Conservation (phyloP, 169 alveolate species). For the Prorocentrum cordatum region DNA sequence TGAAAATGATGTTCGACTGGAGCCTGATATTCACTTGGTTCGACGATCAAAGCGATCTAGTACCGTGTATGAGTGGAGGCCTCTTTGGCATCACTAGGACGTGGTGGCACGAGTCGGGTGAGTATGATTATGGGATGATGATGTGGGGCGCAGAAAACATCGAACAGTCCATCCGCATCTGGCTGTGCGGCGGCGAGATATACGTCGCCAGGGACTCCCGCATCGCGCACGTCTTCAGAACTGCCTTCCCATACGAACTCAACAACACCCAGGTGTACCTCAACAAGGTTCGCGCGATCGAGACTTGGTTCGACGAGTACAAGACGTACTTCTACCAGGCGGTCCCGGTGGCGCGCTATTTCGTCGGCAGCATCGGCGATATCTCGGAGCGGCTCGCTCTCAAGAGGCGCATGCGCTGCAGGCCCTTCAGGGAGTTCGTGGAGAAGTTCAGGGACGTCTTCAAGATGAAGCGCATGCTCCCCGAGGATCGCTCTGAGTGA, state of each 20-base stretch:
- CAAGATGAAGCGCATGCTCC: conserved; percentile 32
- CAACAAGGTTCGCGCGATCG: conserved; percentile 57
- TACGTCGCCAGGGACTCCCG: conserved; percentile 72
- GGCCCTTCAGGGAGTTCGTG: conserved; percentile 47
- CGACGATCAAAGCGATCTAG: conserved; percentile 73
- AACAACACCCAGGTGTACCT: conserved; percentile 62
- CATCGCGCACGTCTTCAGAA: conserved; percentile 64
- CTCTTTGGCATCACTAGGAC: conserved; percentile 74
- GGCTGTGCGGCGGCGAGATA: conserved; percentile 80
- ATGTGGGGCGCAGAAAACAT: conserved; percentile 80
- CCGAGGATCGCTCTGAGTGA: too few relatives aligned
- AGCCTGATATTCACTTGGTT: conserved; percentile 76
- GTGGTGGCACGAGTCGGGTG: conserved; percentile 79
- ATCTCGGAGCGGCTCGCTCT: conserved; percentile 15
- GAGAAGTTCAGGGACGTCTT: conserved; percentile 53
- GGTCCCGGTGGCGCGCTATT: conserved; percentile 7
- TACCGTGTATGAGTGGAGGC: conserved; percentile 76
- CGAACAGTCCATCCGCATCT: conserved; percentile 73
- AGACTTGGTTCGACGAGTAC: conserved; percentile 58
- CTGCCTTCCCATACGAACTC: conserved; percentile 18
- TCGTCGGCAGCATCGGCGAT: conserved; percentile 11
- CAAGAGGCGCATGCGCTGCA: conserved; percentile 18
- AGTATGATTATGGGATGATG: conserved; percentile 75
- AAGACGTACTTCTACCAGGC: conserved; percentile 31
- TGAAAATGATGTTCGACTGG: conserved; percentile 76